Conservation (phyloP, 257 asterid species). For the Plantago ovata region DNA sequence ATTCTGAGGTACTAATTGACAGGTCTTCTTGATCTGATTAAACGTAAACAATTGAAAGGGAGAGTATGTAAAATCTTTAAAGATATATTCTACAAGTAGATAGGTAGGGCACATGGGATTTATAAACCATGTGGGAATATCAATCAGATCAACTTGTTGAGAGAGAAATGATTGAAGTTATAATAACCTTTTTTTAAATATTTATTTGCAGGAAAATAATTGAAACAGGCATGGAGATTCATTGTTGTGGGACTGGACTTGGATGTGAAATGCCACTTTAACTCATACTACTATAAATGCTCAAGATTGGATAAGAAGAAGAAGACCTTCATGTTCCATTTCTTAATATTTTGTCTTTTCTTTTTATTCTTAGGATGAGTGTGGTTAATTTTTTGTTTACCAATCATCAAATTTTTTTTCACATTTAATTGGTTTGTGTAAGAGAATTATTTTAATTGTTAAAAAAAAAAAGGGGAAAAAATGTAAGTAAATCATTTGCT, state of each 20-base stretch:
- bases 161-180: no score
- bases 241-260: constrained; percentile 31
- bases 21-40: not conserved
- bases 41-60: no score
- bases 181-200: no score
- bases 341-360: constrained; percentile 7
- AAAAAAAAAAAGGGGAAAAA: no score
- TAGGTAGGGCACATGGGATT: no score
- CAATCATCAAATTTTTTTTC: constrained; percentile 28
- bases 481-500: constrained; percentile 19
- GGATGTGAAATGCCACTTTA: constrained; percentile 15
- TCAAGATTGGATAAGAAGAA: constrained; percentile 15
- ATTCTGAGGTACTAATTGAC: constrained; percentile 28
- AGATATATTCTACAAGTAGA: no score
- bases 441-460: not conserved
- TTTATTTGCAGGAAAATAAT: constrained; percentile 29
- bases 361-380: constrained; percentile 21
- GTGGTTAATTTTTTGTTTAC: constrained; percentile 25
- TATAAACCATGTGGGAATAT: no score
- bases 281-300: constrained; percentile 8
- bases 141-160: no score
- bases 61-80: no score
- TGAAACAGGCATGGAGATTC: constrained; percentile 22
- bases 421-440: constrained; percentile 18
- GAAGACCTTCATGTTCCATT: constrained; percentile 21